Conservation (phyloP, 2,329 filamentous ascomycete species). For the Botrytis cinerea region DNA sequence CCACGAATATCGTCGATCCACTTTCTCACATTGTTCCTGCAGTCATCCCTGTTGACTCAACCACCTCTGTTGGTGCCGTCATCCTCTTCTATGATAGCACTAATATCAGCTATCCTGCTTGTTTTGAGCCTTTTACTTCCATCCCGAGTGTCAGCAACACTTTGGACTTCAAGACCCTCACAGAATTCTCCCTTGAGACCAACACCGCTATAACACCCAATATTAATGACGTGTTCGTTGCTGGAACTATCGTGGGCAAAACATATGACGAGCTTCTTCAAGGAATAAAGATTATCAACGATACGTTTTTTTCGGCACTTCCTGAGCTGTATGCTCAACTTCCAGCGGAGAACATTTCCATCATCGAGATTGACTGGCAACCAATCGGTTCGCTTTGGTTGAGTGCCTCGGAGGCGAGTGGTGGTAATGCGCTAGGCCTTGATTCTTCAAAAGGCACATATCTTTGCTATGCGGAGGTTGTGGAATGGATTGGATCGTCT, state of each 20-base stretch:
- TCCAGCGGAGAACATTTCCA: background rate
- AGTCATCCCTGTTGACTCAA: background rate
- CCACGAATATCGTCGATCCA: background rate
- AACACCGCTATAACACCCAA: background rate
- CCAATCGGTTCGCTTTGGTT: background rate
- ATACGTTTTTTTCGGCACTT: background rate
- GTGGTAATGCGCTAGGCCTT: background rate
- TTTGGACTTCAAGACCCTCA: conserved; percentile 1
- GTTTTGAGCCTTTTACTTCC: background rate
- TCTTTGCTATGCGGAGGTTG: background rate
- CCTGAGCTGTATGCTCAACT: conserved; percentile 2
- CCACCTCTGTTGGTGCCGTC: background rate
- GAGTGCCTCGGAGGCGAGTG: background rate
- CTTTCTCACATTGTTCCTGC: background rate
- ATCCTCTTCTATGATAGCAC: conserved; percentile 1
- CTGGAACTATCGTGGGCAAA: background rate
- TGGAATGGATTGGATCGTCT: background rate
- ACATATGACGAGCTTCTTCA: background rate
- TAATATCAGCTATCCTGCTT: background rate
- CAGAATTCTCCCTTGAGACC: background rate
- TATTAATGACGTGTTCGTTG: background rate
- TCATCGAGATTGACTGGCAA: background rate
- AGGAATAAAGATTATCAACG: background rate
- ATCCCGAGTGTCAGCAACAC: background rate
- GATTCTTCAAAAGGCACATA: background rate